Conservation (phyloP, 1,284 basidiomycete species). For the Moniliella sp. region DNA sequence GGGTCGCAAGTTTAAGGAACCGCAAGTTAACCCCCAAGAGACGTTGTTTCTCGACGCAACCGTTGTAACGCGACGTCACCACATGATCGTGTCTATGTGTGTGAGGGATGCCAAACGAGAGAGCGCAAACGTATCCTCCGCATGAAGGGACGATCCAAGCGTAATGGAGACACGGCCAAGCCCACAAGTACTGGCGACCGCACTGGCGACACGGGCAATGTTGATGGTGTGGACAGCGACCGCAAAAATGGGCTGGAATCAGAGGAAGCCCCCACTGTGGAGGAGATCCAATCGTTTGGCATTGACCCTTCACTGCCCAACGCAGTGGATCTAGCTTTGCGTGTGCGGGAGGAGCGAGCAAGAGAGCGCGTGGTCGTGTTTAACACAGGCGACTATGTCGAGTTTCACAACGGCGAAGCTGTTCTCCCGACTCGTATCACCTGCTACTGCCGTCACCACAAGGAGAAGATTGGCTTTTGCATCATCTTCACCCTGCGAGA, state of each 20-base stretch:
- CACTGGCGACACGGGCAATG: no score
- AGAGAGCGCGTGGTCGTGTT: constrained; percentile 40
- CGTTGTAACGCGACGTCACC: constrained; percentile 45
- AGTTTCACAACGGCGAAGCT: constrained; percentile 67
- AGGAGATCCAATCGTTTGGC: constrained; percentile 22
- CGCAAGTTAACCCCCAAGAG: constrained; percentile 23
- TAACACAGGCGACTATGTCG: constrained; percentile 76
- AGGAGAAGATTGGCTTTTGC: constrained; percentile 82
- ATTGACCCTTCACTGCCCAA: constrained; percentile 17
- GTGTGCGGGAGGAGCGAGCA: constrained; percentile 25
- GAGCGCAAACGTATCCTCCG: constrained; percentile 35
- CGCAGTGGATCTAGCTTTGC: constrained; percentile 12
- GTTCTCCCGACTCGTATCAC: constrained; percentile 86
- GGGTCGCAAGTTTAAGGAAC: constrained; percentile 47
- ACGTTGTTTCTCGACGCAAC: constrained; percentile 30
- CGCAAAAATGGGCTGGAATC: no score
- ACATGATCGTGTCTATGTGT: constrained; percentile 49
- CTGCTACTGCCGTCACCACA: constrained; percentile 95
- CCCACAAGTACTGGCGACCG: constrained; percentile 1
- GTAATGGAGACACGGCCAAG: constrained; percentile 2
- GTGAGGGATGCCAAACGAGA: constrained; percentile 48
- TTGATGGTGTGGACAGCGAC: no score
- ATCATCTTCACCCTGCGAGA: constrained; percentile 76
- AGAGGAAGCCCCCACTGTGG: constrained; percentile 13
- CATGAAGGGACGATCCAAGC: constrained; percentile 19